Evolutionary conservation across 78 protist species (phyloP), one percentile per base, ranked within the genome.

Genomic region (Dictyostelium intermedium): DNA sequence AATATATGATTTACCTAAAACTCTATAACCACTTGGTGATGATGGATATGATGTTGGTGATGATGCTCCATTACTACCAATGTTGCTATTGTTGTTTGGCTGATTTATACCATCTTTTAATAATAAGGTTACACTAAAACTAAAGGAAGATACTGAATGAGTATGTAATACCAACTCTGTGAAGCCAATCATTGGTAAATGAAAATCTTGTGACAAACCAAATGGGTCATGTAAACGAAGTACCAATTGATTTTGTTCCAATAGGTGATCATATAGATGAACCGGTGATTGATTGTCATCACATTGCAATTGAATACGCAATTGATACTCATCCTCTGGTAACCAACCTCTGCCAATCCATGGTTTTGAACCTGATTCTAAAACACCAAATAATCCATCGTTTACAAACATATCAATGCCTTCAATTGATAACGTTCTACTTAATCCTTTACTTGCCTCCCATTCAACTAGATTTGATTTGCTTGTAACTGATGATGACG

Each of bases 301-400:
- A 30, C 82, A 84, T 89, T 89, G 94, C 25, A 89, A 81, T 70
- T 70, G 81, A 63, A 89, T 43, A 69, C 94, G 78, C 34, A 89
- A 81, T 45, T 89, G 94, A 47, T 83, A 79, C 70, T 89, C 94
- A 80, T 79, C 41, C 50, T 89, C 94, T 32, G 94, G 87, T 45
- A 89, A 70, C 94, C 94, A 89, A 20, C 94, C 94, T 61, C 94
- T 69, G 18, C 94, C 94, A 45, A 89, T 63, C 94, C 94, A 89
- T 11, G 94, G 94, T 45, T 78, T 80, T 23, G 30, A 37, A n/a
- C 74, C 87, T 18, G 82, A 69, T 23, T 61, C 94, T 8, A 89
- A 30, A 1, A 89, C 37, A 70, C 94, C 94, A 69, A 89, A 89
- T 35, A 63, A 16, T 23, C 94, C 94, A 89, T 89, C 94, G n/a